Evolutionary conservation across 2,329 filamentous ascomycete species (phyloP).

Genomic region (Xylaria sp.): DNA sequence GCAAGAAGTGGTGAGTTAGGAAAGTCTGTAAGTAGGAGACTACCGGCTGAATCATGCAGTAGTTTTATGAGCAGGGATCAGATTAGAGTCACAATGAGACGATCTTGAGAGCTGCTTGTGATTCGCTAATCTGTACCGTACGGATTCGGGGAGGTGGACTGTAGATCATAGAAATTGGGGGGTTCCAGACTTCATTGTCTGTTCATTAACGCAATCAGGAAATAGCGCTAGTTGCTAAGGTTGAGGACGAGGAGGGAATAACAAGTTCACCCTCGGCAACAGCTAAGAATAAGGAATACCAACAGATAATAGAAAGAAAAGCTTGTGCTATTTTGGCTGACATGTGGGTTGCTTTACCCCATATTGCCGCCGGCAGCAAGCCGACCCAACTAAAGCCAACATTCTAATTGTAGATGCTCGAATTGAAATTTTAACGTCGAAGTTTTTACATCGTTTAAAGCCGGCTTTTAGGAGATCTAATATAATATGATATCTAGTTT

Average conservation of each 20-base stretch:
- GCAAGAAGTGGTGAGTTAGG: neutral
- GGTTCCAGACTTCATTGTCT: neutral
- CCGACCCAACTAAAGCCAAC: conserved; percentile 1
- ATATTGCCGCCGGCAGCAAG: conserved; percentile 6
- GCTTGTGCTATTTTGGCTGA: conserved; percentile 23
- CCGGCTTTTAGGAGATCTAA: neutral
- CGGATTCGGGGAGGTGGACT: neutral
- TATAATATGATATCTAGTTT: neutral
- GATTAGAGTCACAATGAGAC: conserved; percentile 5
- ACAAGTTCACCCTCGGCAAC: neutral
- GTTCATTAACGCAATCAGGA: conserved; percentile 16
- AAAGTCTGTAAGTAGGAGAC: conserved; percentile 4
- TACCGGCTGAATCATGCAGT: conserved; percentile 26
- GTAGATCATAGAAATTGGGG: neutral
- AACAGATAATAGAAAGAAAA: conserved; percentile 13
- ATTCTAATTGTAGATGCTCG: neutral
- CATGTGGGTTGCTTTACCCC: conserved; percentile 12
- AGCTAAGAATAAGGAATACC: neutral
- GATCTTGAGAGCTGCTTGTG: neutral
- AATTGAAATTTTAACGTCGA: neutral
- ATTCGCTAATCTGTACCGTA: conserved; percentile 6
- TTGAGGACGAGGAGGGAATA: neutral
- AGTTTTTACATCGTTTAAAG: neutral
- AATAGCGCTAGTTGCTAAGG: neutral
- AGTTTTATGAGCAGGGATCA: conserved; percentile 17